Evolutionary conservation across 2,329 filamentous ascomycete species (phyloP).

Genomic region (Clonostachys chloroleuca): DNA sequence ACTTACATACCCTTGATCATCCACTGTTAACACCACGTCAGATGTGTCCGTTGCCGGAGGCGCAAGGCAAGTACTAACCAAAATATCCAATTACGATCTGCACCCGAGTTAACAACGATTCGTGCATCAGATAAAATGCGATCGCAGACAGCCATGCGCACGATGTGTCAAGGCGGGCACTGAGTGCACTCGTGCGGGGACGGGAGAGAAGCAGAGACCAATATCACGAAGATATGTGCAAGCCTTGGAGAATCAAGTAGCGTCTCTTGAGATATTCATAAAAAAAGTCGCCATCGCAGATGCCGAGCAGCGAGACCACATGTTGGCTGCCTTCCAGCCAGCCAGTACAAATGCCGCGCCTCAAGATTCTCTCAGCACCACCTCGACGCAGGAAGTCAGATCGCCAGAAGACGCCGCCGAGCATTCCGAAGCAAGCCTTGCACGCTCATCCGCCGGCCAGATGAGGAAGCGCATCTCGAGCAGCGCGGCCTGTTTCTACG

Average conservation of each 20-base stretch:
- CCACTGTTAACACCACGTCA: slow-evolving; percentile 6
- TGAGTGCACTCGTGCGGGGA: slow-evolving; percentile 31
- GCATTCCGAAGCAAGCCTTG: slow-evolving; percentile 14
- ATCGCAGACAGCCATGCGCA: slow-evolving; percentile 43
- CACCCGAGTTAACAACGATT: slow-evolving; percentile 13
- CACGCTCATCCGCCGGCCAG: slow-evolving; percentile 23
- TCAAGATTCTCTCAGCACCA: slow-evolving; percentile 3
- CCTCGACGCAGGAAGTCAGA: slow-evolving; percentile 1
- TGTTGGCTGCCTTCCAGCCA: slow-evolving; percentile 17
- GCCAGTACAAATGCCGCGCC: not conserved
- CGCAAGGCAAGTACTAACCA: slow-evolving; percentile 22
- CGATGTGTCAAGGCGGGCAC: slow-evolving; percentile 37
- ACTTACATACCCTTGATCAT: not conserved
- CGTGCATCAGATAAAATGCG: slow-evolving; percentile 41
- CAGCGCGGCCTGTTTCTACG: slow-evolving; percentile 39
- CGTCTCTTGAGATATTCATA: slow-evolving; percentile 38
- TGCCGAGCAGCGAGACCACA: slow-evolving; percentile 28
- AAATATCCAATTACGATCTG: not conserved
- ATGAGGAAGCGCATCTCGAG: slow-evolving; percentile 31
- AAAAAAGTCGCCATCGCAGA: slow-evolving; percentile 35
- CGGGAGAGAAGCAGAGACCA: slow-evolving; percentile 29
- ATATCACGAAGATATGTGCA: slow-evolving; percentile 35
- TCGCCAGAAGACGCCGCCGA: not conserved
- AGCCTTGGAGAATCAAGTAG: slow-evolving; percentile 40
- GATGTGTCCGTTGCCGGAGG: slow-evolving; percentile 36